Evolutionary conservation across 169 alveolate genomes (phyloP), one percentile per base, ranked within the genome.

Genomic region (Cryptosporidium viatorum): DNA sequence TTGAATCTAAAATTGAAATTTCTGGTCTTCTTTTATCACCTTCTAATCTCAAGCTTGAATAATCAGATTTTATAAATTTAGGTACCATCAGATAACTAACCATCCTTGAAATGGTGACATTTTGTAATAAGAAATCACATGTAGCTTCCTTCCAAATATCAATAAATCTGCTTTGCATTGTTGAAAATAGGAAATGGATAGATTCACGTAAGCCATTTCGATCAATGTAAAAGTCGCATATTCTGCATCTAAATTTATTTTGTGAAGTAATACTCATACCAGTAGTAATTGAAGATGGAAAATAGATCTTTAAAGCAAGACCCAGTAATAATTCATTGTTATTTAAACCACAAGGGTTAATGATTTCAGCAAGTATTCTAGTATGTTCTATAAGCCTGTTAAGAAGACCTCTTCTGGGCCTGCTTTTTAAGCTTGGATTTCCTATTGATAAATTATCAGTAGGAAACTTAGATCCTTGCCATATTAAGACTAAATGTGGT

Each of bases 81-180:
- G 89, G 89, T 16, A 80, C 59, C 70, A 80, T 59, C 37, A 62
- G 35, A 43, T 62, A 65, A 26, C 80, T 62, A 59, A 45, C 89
- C 31, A n/a, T 39, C 26, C 37, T 62, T 21, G 75, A 43, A 60
- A 62, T 39, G 16, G 68, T 62, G 8, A 65, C 75, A 62, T 80
- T 80, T 31, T 80, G 73, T 23, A 80, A 21, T 29, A 80, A 41
- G 59, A 80, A 59, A 29, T 80, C 89, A 29, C 73, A 62, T 18
- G 89, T 62, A 2, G 75, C 73, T 23, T 80, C 89, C 23, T 80
- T 80, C 89, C 89, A 80, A 16, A 80, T 39, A 12, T 33, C 35
- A 10, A 80, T 45, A 26, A 80, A 65, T 23, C 89, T 59, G 16
- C 59, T 65, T 31, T 80, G 89, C 43, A 67, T 37, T 23, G 65